Conservation (phyloP, 768 basidiomycete species). For the Ramaria sp. region DNA sequence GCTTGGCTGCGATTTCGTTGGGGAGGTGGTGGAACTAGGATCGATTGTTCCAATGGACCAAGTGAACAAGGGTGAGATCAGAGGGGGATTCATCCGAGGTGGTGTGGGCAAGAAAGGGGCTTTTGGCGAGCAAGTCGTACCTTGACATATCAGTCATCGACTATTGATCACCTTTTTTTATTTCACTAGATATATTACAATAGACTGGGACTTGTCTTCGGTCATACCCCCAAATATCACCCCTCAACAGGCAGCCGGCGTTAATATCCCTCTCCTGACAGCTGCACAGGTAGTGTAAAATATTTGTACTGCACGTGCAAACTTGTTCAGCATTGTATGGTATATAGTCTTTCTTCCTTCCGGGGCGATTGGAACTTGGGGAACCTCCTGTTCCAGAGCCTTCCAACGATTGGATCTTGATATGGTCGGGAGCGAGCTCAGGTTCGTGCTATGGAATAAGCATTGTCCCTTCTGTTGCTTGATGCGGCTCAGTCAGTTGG, state of each 20-base stretch:
- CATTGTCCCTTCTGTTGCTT: neutral
- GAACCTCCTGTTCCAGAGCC: neutral
- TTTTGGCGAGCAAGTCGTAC: neutral
- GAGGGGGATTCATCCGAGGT: neutral
- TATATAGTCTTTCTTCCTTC: neutral
- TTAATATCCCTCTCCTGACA: neutral
- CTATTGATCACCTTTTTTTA: neutral
- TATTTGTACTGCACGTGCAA: neutral
- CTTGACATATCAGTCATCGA: neutral
- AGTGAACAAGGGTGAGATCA: neutral
- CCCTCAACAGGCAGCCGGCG: neutral
- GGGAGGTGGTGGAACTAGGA: neutral
- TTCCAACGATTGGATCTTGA: neutral
- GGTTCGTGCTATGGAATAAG: neutral
- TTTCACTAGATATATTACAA: neutral
- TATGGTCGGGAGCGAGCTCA: neutral
- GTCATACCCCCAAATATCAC: neutral
- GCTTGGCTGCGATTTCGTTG: constrained; percentile 4
- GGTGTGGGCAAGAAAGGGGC: neutral
- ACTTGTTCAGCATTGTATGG: neutral
- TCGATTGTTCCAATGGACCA: neutral
- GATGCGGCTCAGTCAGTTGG: constrained; percentile 19
- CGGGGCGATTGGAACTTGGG: neutral
- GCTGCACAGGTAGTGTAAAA: neutral
- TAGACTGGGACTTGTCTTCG: neutral